These are phyloP conservation scores for Coemansia sp. DNA, from an alignment of 192 early-diverging fungal species.

Conservation along the genomic window DNA sequence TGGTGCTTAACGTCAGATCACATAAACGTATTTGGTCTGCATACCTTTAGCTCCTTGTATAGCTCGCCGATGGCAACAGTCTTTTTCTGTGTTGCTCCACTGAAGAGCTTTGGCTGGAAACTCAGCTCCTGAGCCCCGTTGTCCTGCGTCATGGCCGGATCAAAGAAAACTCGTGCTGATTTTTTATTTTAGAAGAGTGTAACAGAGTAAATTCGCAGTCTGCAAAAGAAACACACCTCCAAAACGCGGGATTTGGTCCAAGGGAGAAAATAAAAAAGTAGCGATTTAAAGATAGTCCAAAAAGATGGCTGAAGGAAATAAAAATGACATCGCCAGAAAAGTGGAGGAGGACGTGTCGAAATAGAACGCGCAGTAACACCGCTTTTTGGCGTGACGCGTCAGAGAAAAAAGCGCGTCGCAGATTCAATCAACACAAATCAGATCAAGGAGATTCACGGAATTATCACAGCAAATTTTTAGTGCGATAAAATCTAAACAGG, in stretches of 20 bases:
- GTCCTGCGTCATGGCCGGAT: constrained; percentile 38
- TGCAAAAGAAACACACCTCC: neutral
- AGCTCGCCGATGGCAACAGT: constrained; percentile 43
- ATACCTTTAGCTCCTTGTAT: constrained; percentile 55
- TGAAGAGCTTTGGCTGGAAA: constrained; percentile 53
- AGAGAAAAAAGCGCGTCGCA: neutral
- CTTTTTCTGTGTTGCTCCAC: constrained; percentile 42
- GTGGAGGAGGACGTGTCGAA: neutral
- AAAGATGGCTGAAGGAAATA: neutral
- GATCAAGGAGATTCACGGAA: neutral
- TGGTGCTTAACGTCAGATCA: no score
- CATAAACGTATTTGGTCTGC: neutral
- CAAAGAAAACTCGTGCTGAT: neutral
- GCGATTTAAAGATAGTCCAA: constrained; percentile 3
- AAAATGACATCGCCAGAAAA: neutral
- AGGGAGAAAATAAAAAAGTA: neutral
- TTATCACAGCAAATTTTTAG: neutral
- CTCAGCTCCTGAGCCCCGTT: constrained; percentile 37
- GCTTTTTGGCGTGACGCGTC: neutral
- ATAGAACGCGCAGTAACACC: neutral
- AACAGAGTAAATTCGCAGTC: no score
- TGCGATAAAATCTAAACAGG: no score
- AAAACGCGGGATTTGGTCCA: neutral
- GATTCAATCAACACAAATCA: neutral
- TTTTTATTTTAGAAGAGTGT: neutral